phyloP scores from a whole-genome alignment of 371 early-diverging fungal species.

The Fennellomyces sp. region DNA sequence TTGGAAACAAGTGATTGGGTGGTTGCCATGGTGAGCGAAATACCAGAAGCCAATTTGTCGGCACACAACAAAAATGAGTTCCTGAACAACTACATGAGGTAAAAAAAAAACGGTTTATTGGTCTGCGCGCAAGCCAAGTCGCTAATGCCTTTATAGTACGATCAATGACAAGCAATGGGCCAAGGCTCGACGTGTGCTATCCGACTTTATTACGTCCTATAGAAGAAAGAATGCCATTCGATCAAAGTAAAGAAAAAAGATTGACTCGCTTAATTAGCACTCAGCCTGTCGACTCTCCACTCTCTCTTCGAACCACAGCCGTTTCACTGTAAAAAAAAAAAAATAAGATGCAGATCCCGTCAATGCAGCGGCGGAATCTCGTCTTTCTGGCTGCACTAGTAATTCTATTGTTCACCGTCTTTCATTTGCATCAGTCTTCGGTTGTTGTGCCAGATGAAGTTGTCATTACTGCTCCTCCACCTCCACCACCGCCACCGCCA shows the following conservation, averaged over 20 bases:
- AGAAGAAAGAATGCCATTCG: constrained; percentile 26
- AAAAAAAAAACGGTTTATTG: constrained; percentile 5
- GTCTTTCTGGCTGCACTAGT: constrained; percentile 11
- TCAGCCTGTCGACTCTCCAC: no score
- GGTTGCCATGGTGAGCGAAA: constrained; percentile 36
- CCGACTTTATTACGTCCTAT: constrained; percentile 55
- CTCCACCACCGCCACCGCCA: neutral
- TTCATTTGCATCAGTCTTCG: constrained; percentile 6
- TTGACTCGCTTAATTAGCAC: no score
- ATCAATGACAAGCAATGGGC: constrained; percentile 43
- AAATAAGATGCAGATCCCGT: constrained; percentile 13
- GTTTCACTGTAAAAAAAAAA: no score
- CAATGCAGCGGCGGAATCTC: constrained; percentile 16
- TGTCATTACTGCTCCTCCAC: neutral
- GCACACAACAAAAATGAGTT: constrained; percentile 49
- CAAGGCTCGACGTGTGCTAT: constrained; percentile 42
- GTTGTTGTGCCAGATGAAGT: neutral
- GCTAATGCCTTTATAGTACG: constrained; percentile 21
- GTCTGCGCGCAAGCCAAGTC: neutral
- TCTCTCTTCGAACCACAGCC: no score
- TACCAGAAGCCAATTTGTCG: constrained; percentile 52
- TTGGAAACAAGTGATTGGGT: constrained; percentile 41
- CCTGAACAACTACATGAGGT: constrained; percentile 45
- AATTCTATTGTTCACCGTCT: constrained; percentile 8
- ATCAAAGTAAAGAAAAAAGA: constrained; percentile 10